phyloP scores from a whole-genome alignment of 306 rosid species.

The Betula pendula region DNA sequence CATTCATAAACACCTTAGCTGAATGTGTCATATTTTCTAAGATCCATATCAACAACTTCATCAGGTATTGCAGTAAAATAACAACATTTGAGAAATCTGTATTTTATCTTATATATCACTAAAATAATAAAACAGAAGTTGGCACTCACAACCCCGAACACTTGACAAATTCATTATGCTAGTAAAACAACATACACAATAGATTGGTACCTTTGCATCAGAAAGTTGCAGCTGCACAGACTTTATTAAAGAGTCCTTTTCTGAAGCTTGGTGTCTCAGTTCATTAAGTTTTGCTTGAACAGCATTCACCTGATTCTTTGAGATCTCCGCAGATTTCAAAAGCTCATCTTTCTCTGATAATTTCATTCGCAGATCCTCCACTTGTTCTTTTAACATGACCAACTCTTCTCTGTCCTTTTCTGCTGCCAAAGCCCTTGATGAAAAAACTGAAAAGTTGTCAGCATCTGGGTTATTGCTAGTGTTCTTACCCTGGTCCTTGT shows the following conservation, averaged over 20 bases:
- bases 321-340: conserved; percentile 65
- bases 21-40: conserved; percentile 14
- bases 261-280: conserved; percentile 57
- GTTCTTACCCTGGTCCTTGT: conserved; percentile 53
- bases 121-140: conserved; percentile 1
- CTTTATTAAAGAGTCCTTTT: conserved; percentile 69
- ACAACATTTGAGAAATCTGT: conserved; percentile 10
- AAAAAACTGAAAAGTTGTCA: conserved; percentile 52
- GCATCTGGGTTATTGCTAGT: conserved; percentile 44
- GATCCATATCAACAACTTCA: conserved; percentile 16
- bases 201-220: conserved; percentile 72
- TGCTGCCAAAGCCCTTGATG: conserved; percentile 53
- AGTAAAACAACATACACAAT: neutral
- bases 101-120: neutral
- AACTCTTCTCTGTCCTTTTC: conserved; percentile 80
- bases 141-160: neutral
- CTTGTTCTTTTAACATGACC: conserved; percentile 60
- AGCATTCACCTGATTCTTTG: conserved; percentile 56
- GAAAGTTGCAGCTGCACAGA: conserved; percentile 65
- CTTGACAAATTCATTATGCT: neutral
- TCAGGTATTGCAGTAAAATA: conserved; percentile 3
- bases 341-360: conserved; percentile 75
- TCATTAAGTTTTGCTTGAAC: conserved; percentile 59
- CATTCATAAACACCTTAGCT: neutral
- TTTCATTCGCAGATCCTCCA: conserved; percentile 72